Percentiles rank a stretch among this genome's conserved stretches.
Conservation (phyloP, 495 filamentous ascomycete genomes). For the Gamarada debralockiae region DNA sequence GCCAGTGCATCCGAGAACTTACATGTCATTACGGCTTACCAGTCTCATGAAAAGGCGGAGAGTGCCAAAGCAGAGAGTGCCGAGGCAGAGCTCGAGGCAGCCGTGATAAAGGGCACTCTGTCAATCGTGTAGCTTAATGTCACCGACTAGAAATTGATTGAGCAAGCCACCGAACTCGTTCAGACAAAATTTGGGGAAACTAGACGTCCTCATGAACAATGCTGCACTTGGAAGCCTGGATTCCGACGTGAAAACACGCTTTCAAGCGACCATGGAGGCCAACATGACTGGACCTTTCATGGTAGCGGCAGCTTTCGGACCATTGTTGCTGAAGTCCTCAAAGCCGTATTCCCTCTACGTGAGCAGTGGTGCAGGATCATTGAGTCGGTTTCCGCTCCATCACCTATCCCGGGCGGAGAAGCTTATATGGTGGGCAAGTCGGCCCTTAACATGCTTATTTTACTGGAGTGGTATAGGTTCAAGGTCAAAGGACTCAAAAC, state of each 20-base stretch:
- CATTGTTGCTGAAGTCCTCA: constrained; percentile 30
- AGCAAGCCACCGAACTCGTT: constrained; percentile 30
- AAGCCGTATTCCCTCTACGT: constrained; percentile 34
- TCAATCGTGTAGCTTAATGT: constrained; percentile 33
- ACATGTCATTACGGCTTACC: constrained; percentile 34
- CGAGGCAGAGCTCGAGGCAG: no score
- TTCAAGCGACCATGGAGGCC: constrained; percentile 15
- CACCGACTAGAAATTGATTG: constrained; percentile 36
- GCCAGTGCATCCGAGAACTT: constrained; percentile 24
- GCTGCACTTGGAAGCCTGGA: constrained; percentile 39
- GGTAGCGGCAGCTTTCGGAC: constrained; percentile 34
- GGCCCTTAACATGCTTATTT: neutral
- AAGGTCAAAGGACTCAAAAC: constrained; percentile 38
- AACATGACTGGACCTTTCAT: constrained; percentile 34
- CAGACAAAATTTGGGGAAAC: constrained; percentile 29
- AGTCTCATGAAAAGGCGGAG: constrained; percentile 28
- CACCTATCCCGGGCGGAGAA: neutral
- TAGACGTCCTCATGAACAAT: constrained; percentile 58
- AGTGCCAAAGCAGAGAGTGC: constrained; percentile 25
- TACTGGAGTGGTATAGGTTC: neutral
- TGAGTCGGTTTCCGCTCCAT: constrained; percentile 22
- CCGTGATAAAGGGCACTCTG: neutral
- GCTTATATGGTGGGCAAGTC: neutral
- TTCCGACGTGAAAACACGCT: neutral
- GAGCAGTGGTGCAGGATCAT: constrained; percentile 30